A percentile compares a stretch with the other conserved stretches of the same genome.
Evolutionary conservation across 1,139 yeast genomes (phyloP).

Genomic region (Geotrichum fermentans): DNA sequence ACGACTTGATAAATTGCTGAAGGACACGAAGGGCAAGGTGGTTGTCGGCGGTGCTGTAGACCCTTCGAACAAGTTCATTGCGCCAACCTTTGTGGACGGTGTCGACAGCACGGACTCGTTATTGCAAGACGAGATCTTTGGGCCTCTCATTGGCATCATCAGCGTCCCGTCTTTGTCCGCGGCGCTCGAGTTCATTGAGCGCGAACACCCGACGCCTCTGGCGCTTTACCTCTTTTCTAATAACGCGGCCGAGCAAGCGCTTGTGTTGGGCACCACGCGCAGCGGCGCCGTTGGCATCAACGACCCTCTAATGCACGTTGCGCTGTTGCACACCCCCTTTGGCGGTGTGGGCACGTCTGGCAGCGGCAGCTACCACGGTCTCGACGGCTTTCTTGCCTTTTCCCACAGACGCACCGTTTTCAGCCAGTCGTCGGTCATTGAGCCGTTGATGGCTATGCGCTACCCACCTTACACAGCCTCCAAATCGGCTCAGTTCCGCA

Average conservation of each 20-base stretch:
- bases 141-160: slow-evolving; percentile 77
- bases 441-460: slow-evolving; percentile 10
- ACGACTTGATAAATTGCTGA: slow-evolving; percentile 46
- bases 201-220: slow-evolving; percentile 75
- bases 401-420: slow-evolving; percentile 71
- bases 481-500: slow-evolving; percentile 9
- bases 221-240: slow-evolving; percentile 73
- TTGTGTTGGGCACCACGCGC: slow-evolving; percentile 51
- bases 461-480: slow-evolving; percentile 15
- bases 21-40: slow-evolving; percentile 55
- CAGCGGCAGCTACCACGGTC: slow-evolving; percentile 63
- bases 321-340: slow-evolving; percentile 70
- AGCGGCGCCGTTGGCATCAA: slow-evolving; percentile 76
- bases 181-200: slow-evolving; percentile 48
- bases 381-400: slow-evolving; percentile 64
- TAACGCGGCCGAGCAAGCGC: slow-evolving; percentile 48
- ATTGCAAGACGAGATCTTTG: slow-evolving; percentile 78
- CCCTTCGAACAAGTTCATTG: slow-evolving; percentile 46
- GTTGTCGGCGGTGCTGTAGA: slow-evolving; percentile 51
- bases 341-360: slow-evolving; percentile 93
- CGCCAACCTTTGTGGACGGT: slow-evolving; percentile 69
- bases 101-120: slow-evolving; percentile 62
- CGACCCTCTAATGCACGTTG: slow-evolving; percentile 72
- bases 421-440: slow-evolving; percentile 41
- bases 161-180: slow-evolving; percentile 49